Percentiles rank a stretch among this genome's conserved stretches.
Conservation (phyloP, 1,284 basidiomycete species). For the Sanghuangporus baumii region DNA sequence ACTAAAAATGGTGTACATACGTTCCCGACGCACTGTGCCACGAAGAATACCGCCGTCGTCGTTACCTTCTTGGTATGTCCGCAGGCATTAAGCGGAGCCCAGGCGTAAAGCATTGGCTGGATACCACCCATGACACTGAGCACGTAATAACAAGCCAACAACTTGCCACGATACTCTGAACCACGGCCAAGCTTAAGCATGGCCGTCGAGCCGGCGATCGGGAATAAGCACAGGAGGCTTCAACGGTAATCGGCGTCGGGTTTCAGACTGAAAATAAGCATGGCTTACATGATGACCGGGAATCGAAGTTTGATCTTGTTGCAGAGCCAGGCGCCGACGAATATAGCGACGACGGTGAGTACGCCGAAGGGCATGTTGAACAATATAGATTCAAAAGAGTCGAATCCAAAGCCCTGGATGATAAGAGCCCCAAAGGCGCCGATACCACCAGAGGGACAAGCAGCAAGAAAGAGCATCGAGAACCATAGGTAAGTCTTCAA, state of each 20-base stretch:
- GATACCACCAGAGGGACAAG: slow-evolving; percentile 37
- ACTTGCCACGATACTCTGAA: neutral
- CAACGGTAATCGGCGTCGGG: slow-evolving; percentile 29
- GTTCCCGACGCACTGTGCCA: slow-evolving; percentile 40
- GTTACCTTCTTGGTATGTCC: slow-evolving; percentile 40
- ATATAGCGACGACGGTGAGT: slow-evolving; percentile 39
- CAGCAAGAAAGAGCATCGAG: slow-evolving; percentile 35
- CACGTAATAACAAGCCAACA: slow-evolving; percentile 12
- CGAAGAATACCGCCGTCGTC: slow-evolving; percentile 35
- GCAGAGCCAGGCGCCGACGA: slow-evolving; percentile 36
- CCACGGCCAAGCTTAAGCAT: slow-evolving; percentile 9
- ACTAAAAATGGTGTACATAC: slow-evolving; percentile 21
- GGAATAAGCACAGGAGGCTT: slow-evolving; percentile 3
- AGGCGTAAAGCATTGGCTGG: slow-evolving; percentile 37
- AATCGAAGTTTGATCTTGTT: slow-evolving; percentile 44
- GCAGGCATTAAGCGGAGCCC: slow-evolving; percentile 38
- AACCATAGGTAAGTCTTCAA: slow-evolving; percentile 42
- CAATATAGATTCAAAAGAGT: slow-evolving; percentile 36
- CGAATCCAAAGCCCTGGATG: slow-evolving; percentile 33
- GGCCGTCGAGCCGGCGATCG: slow-evolving; percentile 1
- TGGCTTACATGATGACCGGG: slow-evolving; percentile 39
- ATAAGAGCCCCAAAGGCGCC: slow-evolving; percentile 39
- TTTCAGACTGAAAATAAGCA: slow-evolving; percentile 34
- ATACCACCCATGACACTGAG: slow-evolving; percentile 7
- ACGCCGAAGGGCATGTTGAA: slow-evolving; percentile 45